Conservation (phyloP, 106 monocot species). For the Alisma plantagoaquatica region DNA sequence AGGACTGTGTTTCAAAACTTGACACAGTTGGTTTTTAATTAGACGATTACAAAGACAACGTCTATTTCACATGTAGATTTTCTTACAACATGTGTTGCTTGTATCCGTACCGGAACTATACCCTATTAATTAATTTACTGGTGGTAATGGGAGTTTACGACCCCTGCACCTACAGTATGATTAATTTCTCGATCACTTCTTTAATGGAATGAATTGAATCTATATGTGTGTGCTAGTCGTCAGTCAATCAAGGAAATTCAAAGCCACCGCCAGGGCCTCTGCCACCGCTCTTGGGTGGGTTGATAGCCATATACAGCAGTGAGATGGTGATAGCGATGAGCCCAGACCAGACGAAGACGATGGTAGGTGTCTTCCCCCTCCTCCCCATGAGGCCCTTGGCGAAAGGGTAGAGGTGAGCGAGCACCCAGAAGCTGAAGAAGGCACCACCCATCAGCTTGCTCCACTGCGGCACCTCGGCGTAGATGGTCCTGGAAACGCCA, state of each 20-base stretch:
- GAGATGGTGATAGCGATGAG: conserved; percentile 57
- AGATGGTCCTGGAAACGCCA: conserved; percentile 46
- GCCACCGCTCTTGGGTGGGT: conserved; percentile 25
- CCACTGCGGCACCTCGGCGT: conserved; percentile 68
- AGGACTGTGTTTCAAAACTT: too few species aligned
- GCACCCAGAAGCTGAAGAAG: conserved; percentile 82
- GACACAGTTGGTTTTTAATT: too few species aligned
- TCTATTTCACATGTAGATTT: too few species aligned
- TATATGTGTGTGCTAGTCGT: not conserved
- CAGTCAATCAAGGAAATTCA: conserved; percentile 11
- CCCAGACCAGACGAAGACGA: conserved; percentile 57
- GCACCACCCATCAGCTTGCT: conserved; percentile 58
- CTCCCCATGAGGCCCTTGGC: conserved; percentile 66
- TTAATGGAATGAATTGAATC: too few species aligned
- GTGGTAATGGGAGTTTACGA: too few species aligned
- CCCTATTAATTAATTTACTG: too few species aligned
- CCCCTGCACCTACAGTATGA: too few species aligned
- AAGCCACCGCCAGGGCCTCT: conserved; percentile 5
- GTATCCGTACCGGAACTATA: too few species aligned
- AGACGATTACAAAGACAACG: too few species aligned
- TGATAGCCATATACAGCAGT: conserved; percentile 48
- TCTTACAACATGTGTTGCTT: too few species aligned
- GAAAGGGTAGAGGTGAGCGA: conserved; percentile 65
- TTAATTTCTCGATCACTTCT: too few species aligned
- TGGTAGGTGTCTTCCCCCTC: conserved; percentile 54